Evolutionary conservation across 805 yeast genomes (phyloP), one percentile per base, ranked within the genome.

Genomic region (Yarrowia divulgata): DNA sequence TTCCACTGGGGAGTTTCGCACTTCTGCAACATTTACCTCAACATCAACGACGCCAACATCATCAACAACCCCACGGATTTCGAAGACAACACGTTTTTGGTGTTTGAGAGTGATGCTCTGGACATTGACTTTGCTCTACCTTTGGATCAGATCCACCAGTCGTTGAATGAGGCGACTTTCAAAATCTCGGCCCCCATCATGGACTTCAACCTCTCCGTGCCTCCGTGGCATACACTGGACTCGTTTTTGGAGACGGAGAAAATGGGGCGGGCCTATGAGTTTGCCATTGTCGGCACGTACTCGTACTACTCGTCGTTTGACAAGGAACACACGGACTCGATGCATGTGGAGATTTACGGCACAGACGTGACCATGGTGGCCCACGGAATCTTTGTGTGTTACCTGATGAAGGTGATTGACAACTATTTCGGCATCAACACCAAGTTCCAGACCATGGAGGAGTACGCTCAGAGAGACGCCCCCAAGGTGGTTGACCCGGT

Each of bases 201-300:
- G 72, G 84, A 88, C 60, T 74, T 95, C 58, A 80, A 85, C 0
- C 76, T 93, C 2, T 89, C 88, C 69, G 86, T 95, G 0, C 98
- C 99, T 0, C 89, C 94, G 0, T 95, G 98, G 97, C 96, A 92
- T 75, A 93, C 98, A 0, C 80, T 87, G 34, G 85, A 87, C 68
- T 88, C 89, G 60, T 94, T 94, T 72, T 77, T 90, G 80, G 83
- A 84, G 58, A 79, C 84, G 13, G 85, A 84, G 19, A 84, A 85
- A 16, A 83, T 92, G 71, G 98, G 97, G 0, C 80, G 87, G 71
- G 86, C 93, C 0, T 80, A 84, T 35, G 84, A 88, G 68, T 89
- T 93, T 73, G 77, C 76, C 1, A 77, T 92, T 18, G 78, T 78
- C 0, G 97, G 97, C 0, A 83, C 88, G 0, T 90, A 91, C 77